Base-by-base conservation (phyloP, 192 early-diverging fungal genomes). In the Coemansia sp. region DNA sequence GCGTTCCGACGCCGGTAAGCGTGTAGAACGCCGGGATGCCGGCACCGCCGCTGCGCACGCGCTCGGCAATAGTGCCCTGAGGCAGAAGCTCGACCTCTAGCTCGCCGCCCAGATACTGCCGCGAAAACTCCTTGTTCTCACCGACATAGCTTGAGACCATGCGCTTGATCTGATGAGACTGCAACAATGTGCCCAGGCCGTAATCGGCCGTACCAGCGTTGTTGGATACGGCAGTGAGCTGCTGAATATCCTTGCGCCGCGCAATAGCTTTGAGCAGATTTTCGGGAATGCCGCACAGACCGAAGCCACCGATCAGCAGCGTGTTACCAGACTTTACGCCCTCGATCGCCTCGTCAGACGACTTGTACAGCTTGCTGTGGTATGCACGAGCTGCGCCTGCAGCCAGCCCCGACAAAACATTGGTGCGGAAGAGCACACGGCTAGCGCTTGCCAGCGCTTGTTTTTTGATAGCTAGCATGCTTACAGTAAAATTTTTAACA, bases 251-350 rank as follows among this genome's bases (percentile, higher is more conserved):
- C 37, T 76, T 78, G 56, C 82, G 80, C 57, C 85, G 82, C 16
- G 83, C 74, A 19, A 92, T 77, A 8, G 90, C 91, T 22, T 69
- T 77, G 67, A 92, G 87, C 60, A 88, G 71, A 78, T 90, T 89
- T 76, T 90, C 89, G 41, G 91, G 91, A 68, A 92, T 92, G 16
- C 91, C 91, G 74, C 90, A 92, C 9, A 92, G 75, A 35, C 89
- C 89, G 67, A 90, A 90, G 8, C 88, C 88, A 29, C 88, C 88
- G 57, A 91, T 85, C 48, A 91, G 77, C 47, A 91, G 61, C 9
- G 85, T 90, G 39, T 83, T 78, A 39, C 80, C 80, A 0, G 84
- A 69, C 8, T 82, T 79, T n/a, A 88, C 85, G 52, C 85, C 84
- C 58, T 82, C 77, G 62, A 87, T 80, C 12, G 89, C 89, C 61